Base-by-base conservation (phyloP, 257 asterid species). In the Capsicum baccatum region DNA sequence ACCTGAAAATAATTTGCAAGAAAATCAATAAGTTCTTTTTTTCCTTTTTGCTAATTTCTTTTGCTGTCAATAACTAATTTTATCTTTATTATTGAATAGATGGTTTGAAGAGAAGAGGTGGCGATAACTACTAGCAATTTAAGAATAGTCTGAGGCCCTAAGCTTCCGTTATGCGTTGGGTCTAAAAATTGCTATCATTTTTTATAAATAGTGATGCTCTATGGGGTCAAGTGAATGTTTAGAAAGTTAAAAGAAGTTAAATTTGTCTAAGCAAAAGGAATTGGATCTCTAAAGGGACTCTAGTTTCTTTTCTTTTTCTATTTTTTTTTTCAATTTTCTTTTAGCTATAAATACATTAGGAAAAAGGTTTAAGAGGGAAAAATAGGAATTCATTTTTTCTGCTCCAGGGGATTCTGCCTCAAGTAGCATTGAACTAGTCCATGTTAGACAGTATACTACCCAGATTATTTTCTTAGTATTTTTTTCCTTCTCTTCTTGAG, bases 11-110 rank as follows among this genome's bases (percentile, higher is more conserved):
- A 89, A 88, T 78, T 86, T 87, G 87, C 95, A 90, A 68, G 92
- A 92, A 67, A 89, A 92, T 88, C 98, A 95, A 97, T 93, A 92
- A 90, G 92, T 96, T 90, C 58, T 21, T 64, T 56, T 58, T 3
- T 42, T 50, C 33, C 35, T 14, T 26, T 21, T 15, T 66, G 3
- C 3, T 52, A 10, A 13, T 0, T 12, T 84, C 26, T 63, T 26
- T 55, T 21, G 14, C 8, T 15, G 1, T 0, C 10, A 74, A 48
- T 48, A 58, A 33, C 42, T 57, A 3, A 19, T 35, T 58, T 2
- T 67, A 39, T 39, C 4, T 15, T 73, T 62, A 50, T 54, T 85
- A 50, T 79, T 26, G 19, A 85, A 84, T 89, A 93, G 98, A 88
- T 88, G 97, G 97, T 88, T 84, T 85, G 91, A 86, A 86, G 89